Base-by-base conservation (phyloP, 257 asterid genomes). In the Handroanthus guayacan region DNA sequence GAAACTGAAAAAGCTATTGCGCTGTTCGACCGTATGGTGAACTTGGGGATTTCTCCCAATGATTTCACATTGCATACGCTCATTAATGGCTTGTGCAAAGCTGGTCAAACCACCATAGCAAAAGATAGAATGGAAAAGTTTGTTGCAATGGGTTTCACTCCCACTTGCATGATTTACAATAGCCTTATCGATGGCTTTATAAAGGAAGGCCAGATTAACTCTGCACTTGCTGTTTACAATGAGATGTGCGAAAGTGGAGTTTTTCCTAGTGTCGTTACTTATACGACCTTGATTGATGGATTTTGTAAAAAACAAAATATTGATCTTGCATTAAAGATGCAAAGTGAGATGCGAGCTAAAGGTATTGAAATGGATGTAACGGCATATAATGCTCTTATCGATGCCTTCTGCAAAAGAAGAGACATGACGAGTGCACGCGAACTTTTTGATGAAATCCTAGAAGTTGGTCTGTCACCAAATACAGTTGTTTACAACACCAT, bases 391-490 rank as follows among this genome's bases (percentile, higher is more conserved):
- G 83, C 88, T 60, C 83, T 94, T 18, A 92, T 94, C 57, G 85
- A 90, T 62, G 92, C 92, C 54, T 92, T 85, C 79, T 90, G 98
- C 86, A 89, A 92, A 82, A 90, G 81, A 83, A 79, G 81, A 36
- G 97, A 92, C 82, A 87, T 92, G 96, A 78, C 72, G 48, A 80
- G 69, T 39, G 98, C 98, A 11, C 43, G 75, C 50, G 88, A 83
- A 63, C 89, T 89, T 66, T 94, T 91, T 61, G 86, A 87, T 63
- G 96, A 91, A 66, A 84, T 94, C 31, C 69, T 61, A 11, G 86
- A 87, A 84, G 87, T 70, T 61, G 98, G 98, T 69, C 79, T 89
- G 48, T 85, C 89, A 54, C 97, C 97, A 55, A 92, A 86, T 77
- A 47, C 69, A 2, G 76, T 80, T 67, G 88, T 93, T 25, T 94